A percentile compares a stretch with the other conserved stretches of the same genome.
Evolutionary conservation across 2,329 filamentous ascomycete species (phyloP).

Genomic region (Pseudocercospora vitis): DNA sequence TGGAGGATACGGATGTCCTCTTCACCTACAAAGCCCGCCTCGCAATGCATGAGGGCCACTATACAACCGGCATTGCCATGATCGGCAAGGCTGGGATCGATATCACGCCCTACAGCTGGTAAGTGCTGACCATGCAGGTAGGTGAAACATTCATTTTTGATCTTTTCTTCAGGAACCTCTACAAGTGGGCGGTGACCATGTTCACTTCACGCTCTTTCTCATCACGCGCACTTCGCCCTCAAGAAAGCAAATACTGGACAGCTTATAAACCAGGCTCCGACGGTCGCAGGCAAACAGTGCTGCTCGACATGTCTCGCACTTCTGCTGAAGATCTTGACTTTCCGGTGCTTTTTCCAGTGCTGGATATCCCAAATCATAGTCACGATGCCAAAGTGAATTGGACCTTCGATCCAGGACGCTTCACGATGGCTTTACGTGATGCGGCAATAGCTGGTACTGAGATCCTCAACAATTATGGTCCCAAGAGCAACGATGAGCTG

Average conservation of each 20-base stretch:
- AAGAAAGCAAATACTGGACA: constrained; percentile 40
- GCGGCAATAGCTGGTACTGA: constrained; percentile 41
- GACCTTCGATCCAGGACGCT: constrained; percentile 43
- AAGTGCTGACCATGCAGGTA: constrained; percentile 34
- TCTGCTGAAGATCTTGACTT: constrained; percentile 40
- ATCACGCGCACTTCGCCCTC: constrained; percentile 40
- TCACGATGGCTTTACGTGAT: constrained; percentile 43
- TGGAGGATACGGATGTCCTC: constrained; percentile 39
- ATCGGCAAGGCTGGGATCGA: constrained; percentile 35
- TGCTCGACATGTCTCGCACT: constrained; percentile 37
- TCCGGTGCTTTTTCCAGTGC: constrained; percentile 51
- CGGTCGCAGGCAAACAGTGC: constrained; percentile 35
- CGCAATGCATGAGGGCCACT: constrained; percentile 41
- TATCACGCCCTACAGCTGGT: constrained; percentile 44
- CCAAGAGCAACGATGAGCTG: constrained; percentile 55
- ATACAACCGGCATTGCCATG: constrained; percentile 36
- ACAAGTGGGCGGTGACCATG: constrained; percentile 53
- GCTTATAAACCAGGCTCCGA: constrained; percentile 35
- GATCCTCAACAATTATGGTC: constrained; percentile 56
- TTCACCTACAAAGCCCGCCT: constrained; percentile 36
- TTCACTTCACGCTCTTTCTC: constrained; percentile 55
- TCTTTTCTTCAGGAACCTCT: constrained; percentile 44
- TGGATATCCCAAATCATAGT: constrained; percentile 53
- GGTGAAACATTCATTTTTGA: constrained; percentile 27
- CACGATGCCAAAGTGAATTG: constrained; percentile 50